A percentile compares a stretch with the other conserved stretches of the same genome.
These are phyloP conservation scores for Xylaria bambusicola DNA, from an alignment of 495 filamentous ascomycete species.

Conservation along the genomic window DNA sequence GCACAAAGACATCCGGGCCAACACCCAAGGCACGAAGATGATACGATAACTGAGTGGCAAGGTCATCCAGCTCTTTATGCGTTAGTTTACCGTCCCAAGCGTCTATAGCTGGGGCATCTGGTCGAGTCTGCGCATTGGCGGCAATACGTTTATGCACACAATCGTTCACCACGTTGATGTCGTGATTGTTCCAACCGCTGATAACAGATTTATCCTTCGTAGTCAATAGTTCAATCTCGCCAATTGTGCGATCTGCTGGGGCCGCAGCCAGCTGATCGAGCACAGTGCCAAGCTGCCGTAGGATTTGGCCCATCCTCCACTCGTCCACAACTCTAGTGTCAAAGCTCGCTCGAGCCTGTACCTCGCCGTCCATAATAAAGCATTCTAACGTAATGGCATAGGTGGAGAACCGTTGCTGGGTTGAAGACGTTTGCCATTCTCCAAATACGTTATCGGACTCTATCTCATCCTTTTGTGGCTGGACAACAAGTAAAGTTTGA, in stretches of 20 bases:
- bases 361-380: too few relatives aligned
- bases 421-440: too few relatives aligned
- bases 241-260: too few relatives aligned
- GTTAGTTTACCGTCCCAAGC: constrained; percentile 54
- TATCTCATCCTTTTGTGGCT: constrained; percentile 21
- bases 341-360: too few relatives aligned
- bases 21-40: constrained; percentile 39
- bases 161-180: not conserved
- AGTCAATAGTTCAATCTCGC: too few relatives aligned
- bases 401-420: too few relatives aligned
- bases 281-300: too few relatives aligned
- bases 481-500: constrained; percentile 54
- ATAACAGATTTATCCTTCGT: not conserved
- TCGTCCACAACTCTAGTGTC: too few relatives aligned
- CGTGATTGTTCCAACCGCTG: not conserved
- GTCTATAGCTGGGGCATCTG: not conserved
- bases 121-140: not conserved
- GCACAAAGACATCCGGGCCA: constrained; percentile 51
- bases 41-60: constrained; percentile 37
- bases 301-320: too few relatives aligned
- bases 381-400: too few relatives aligned
- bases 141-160: not conserved
- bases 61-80: constrained; percentile 45
- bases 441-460: too few relatives aligned
- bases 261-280: too few relatives aligned